Conservation (phyloP, 1,284 basidiomycete genomes). For the Filobasidium uniguttulatum region DNA sequence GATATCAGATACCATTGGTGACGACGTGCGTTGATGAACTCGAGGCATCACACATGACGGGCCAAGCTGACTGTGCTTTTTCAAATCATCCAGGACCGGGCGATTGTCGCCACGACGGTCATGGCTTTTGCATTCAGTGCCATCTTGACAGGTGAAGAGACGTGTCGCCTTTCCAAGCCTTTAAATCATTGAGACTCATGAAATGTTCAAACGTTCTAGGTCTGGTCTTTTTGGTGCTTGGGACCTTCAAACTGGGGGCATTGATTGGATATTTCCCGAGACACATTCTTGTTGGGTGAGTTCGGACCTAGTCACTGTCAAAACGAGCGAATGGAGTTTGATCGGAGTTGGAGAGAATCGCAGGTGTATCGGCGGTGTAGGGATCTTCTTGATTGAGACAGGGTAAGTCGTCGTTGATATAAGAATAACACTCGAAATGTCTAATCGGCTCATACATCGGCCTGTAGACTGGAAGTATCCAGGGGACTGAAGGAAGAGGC, state of each 20-base stretch:
- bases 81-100: constrained; percentile 37
- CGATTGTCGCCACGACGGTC: constrained; percentile 80
- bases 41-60: not conserved
- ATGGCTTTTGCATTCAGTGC: constrained; percentile 79
- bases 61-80: not conserved
- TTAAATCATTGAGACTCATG: constrained; percentile 11
- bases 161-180: constrained; percentile 6
- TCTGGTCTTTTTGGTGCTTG: constrained; percentile 73
- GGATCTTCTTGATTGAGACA: constrained; percentile 77
- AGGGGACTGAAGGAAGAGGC: constrained; percentile 69
- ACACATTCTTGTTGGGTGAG: constrained; percentile 79
- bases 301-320: not conserved
- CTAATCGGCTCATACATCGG: not conserved
- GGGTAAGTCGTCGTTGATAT: constrained; percentile 43
- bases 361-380: constrained; percentile 90
- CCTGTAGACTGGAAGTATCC: constrained; percentile 60
- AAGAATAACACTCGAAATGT: not conserved
- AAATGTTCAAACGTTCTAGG: constrained; percentile 39
- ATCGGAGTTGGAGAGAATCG: not conserved
- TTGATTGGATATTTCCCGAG: constrained; percentile 93
- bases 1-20: constrained; percentile 61
- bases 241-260: constrained; percentile 65
- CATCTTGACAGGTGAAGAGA: constrained; percentile 64
- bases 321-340: not conserved
- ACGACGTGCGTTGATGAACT: constrained; percentile 36